Evolutionary conservation across 805 yeast species (phyloP), one percentile per base, ranked within the genome.

Genomic region (Candida succiphila): DNA sequence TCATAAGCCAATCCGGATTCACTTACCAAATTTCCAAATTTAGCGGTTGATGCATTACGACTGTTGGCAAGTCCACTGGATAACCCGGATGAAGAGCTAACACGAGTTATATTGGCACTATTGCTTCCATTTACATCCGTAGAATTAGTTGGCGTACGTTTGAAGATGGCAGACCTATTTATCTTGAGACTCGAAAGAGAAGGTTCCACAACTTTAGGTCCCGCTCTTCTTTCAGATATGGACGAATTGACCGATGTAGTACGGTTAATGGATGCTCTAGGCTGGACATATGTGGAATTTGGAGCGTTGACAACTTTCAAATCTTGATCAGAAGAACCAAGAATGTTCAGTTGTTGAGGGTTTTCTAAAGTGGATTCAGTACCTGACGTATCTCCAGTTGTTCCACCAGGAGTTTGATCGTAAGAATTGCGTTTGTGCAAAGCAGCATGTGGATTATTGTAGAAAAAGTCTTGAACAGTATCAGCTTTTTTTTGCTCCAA

Each of bases 391-490:
- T 21, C 26, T n/a, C n/a, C 5, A 12, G 6, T 15, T n/a, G 15
- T 24, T 7, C 5, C n/a, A n/a, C n/a, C 26, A 8, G 7, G 7
- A 21, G 23, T 10, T 21, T 21, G 23, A 21, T 7, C 7, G 10
- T 21, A 21, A 21, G 23, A 21, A 10, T 21, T 26, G 40, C 35
- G 29, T 37, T 17, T 31, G 38, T 37, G 34, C 4, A 36, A 25
- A 13, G 48, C 31, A 34, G 10, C 41, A 26, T 41, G 41, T 22
- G 60, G 58, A 32, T 51, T 53, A 32, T 57, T 53, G 36, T 63
- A 62, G 45, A 75, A 74, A 44, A 73, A 72, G 29, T 72, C 77
- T 42, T 72, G 74, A 2, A 69, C 72, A 1, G 78, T 64, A n/a
- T 52, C 50, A 17, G 16, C 5, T 16, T 20, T 6, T 8, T 4